Evolutionary conservation across 179 eudicot genomes (phyloP), one percentile per base, ranked within the genome.

Genomic region (Beta lomatogona): DNA sequence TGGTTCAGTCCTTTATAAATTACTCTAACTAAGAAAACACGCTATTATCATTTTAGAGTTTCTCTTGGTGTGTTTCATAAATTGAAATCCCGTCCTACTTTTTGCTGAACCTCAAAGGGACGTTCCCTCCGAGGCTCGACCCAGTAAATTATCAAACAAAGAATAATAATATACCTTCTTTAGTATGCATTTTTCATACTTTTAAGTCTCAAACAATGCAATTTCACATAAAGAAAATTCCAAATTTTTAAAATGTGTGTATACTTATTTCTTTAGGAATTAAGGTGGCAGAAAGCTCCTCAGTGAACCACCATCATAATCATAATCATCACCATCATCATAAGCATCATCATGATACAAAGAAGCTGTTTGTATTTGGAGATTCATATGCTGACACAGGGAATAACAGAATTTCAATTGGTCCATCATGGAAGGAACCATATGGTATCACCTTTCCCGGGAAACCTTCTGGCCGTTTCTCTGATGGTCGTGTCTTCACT

Each of bases 331-430:
- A 18, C 1, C 14, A 31, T 18, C 79, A 22, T 14, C 66, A n/a
- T 46, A 64, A 22, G 2, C 46, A 52, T 19, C 45, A 45, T 12
- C 68, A 59, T 31, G 65, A 18, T 4, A 6, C 54, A 21, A 80
- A 69, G 41, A 85, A 66, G 73, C 28, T 85, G 57, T 85, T 85
- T 59, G 84, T 81, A 22, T 85, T 85, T 18, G 87, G 87, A 59
- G 87, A 85, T 60, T 85, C 87, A 3, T 85, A 85, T 18, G 87
- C 82, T 1, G 87, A 85, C 18, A 85, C 87, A 0, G 87, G 87
- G 0, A 85, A 85, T 15, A 77, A 52, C 28, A 59, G 79, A 64
- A 73, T 72, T 59, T 11, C 77, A 0, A 55, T 22, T 7, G 52
- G 79, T 0, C 11, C 31, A 59, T 63, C 83, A 5, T 85, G 87